These are phyloP conservation scores for Sporothrix sp. DNA, from an alignment of 2,329 filamentous ascomycete species.

Conservation along the genomic window DNA sequence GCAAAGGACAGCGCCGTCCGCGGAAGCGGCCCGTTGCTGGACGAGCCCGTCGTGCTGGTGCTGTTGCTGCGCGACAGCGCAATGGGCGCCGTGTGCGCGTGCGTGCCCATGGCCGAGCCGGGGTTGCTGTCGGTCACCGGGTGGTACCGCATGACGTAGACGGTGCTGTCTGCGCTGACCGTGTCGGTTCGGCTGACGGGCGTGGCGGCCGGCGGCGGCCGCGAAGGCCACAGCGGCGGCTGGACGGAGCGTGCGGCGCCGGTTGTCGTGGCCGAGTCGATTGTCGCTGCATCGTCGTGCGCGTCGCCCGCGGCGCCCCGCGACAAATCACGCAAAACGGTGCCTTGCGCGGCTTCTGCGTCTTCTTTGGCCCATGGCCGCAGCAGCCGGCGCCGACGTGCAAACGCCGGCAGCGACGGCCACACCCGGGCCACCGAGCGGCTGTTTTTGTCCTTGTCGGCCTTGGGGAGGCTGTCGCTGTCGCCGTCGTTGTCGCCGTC, in stretches of 20 bases:
- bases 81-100: background rate
- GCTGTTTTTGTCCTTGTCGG: background rate
- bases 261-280: background rate
- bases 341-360: background rate
- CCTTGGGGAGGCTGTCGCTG: background rate
- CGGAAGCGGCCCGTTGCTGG: slow-evolving; percentile 1
- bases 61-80: slow-evolving; percentile 16
- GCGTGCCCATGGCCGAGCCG: background rate
- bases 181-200: slow-evolving; percentile 54
- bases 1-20: slow-evolving; percentile 1
- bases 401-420: slow-evolving; percentile 27
- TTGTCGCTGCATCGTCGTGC: slow-evolving; percentile 22
- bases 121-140: slow-evolving; percentile 38
- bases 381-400: slow-evolving; percentile 29
- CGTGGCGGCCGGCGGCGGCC: slow-evolving; percentile 45
- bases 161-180: slow-evolving; percentile 53
- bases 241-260: slow-evolving; percentile 22
- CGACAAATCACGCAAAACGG: background rate
- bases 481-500: slow-evolving; percentile 27
- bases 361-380: slow-evolving; percentile 20
- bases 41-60: slow-evolving; percentile 9
- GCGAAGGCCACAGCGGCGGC: slow-evolving; percentile 44
- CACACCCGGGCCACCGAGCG: background rate
- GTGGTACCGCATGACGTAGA: slow-evolving; percentile 54
- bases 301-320: slow-evolving; percentile 18